A percentile compares a stretch with the other conserved stretches of the same genome.
Conservation (phyloP, 2,329 filamentous ascomycete species). For the Pseudopithomyces chartarum region DNA sequence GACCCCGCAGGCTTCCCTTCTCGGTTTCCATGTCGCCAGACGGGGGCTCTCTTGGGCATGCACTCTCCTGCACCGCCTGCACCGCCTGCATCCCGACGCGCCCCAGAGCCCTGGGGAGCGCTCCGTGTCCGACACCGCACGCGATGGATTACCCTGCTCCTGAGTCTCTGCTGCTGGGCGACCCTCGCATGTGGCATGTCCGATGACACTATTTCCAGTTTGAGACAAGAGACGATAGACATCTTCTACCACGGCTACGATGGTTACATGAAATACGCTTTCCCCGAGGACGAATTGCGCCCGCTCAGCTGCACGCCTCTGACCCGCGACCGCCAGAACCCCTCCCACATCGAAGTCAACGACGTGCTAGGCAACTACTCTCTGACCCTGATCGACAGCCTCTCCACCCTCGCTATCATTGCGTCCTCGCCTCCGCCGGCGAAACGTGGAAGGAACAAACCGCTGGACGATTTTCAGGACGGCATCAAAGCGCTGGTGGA, state of each 20-base stretch:
- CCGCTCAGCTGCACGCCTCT: constrained; percentile 84
- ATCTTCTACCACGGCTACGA: constrained; percentile 98
- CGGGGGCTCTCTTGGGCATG: constrained; percentile 40
- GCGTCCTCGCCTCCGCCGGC: constrained; percentile 70
- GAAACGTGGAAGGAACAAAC: constrained; percentile 59
- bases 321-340: constrained; percentile 80
- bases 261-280: constrained; percentile 92
- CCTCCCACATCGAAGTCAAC: constrained; percentile 83
- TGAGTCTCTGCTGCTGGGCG: constrained; percentile 37
- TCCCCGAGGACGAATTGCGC: constrained; percentile 93
- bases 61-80: constrained; percentile 40
- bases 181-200: constrained; percentile 50
- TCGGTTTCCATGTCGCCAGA: constrained; percentile 39
- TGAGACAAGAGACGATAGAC: constrained; percentile 58
- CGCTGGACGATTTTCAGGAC: constrained; percentile 70
- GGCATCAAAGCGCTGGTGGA: constrained; percentile 76
- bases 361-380: constrained; percentile 98
- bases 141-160: constrained; percentile 38
- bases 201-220: constrained; percentile 45
- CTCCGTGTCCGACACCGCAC: constrained; percentile 26
- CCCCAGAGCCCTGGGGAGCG: constrained; percentile 27
- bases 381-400: constrained; percentile 89
- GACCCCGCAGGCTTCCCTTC: constrained; percentile 1
- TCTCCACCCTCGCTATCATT: constrained; percentile 91
- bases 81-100: constrained; percentile 22